Conservation (phyloP, 306 rosid genomes). For the Quercus ilex region DNA sequence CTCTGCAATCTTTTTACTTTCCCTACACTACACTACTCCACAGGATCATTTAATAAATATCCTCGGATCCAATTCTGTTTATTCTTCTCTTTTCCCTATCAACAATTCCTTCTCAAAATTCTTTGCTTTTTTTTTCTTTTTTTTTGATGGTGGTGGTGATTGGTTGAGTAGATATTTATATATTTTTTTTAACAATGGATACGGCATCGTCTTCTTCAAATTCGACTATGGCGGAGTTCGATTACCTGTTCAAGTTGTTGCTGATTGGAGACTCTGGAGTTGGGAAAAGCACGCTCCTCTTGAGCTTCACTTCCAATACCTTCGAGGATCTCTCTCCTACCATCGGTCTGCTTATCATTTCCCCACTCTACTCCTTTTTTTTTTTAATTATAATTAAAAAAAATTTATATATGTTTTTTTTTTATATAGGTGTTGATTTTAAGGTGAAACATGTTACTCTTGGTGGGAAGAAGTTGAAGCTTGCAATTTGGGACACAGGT, state of each 20-base stretch:
- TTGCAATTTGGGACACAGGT: slow-evolving; percentile 97
- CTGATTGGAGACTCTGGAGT: slow-evolving; percentile 84
- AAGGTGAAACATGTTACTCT: slow-evolving; percentile 57
- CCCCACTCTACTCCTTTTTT: not conserved
- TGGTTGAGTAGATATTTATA: not conserved
- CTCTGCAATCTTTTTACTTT: too few species aligned
- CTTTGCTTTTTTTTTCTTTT: too few species aligned
- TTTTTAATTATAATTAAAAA: too few species aligned
- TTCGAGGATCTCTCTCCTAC: slow-evolving; percentile 89
- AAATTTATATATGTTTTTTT: not conserved
- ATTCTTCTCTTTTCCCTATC: too few species aligned
- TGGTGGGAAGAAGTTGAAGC: slow-evolving; percentile 78
- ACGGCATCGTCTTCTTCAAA: slow-evolving; percentile 35
- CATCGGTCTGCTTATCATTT: slow-evolving; percentile 41
- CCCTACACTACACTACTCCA: too few species aligned
- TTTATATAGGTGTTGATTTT: slow-evolving; percentile 74
- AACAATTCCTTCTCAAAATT: too few species aligned
- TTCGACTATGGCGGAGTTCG: slow-evolving; percentile 55
- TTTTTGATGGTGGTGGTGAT: not conserved
- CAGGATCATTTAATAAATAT: too few species aligned
- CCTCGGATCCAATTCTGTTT: too few species aligned
- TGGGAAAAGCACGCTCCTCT: slow-evolving; percentile 77
- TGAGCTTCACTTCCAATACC: slow-evolving; percentile 60
- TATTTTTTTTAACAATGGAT: slow-evolving; percentile 33
- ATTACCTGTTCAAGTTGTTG: slow-evolving; percentile 75